Evolutionary conservation across 129 eudicot species (phyloP).

Genomic region (Heracleum sosnowskyi): DNA sequence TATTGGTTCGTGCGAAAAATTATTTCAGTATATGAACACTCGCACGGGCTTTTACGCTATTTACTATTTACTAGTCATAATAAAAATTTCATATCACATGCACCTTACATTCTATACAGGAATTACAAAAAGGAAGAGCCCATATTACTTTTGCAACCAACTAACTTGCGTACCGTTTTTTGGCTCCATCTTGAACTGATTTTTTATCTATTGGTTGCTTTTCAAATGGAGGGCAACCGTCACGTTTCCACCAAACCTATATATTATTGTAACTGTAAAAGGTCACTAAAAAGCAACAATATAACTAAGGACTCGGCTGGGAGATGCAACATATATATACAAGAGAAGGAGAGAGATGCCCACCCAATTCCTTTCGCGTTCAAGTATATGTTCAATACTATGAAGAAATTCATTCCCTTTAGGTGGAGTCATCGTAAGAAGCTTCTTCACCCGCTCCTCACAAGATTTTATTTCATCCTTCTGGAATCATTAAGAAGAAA

Average conservation of each 20-base stretch:
- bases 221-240: constrained; percentile 88
- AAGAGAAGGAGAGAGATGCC: constrained; percentile 13
- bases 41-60: too few species aligned
- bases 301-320: background rate
- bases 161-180: constrained; percentile 53
- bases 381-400: constrained; percentile 83
- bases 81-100: background rate
- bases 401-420: constrained; percentile 79
- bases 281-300: background rate
- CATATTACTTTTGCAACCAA: background rate
- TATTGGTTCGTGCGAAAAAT: too few species aligned
- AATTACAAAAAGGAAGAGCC: background rate
- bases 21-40: too few species aligned
- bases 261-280: background rate
- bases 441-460: constrained; percentile 88
- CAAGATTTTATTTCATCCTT: constrained; percentile 74
- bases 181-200: constrained; percentile 51
- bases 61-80: background rate
- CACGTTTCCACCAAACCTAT: constrained; percentile 99
- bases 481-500: constrained; percentile 25
- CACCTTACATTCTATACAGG: background rate
- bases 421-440: constrained; percentile 84
- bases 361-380: constrained; percentile 96
- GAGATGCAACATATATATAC: background rate
- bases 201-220: constrained; percentile 74